Conservation (phyloP, 1,284 basidiomycete species). For the Tylopilus orsonianus region DNA sequence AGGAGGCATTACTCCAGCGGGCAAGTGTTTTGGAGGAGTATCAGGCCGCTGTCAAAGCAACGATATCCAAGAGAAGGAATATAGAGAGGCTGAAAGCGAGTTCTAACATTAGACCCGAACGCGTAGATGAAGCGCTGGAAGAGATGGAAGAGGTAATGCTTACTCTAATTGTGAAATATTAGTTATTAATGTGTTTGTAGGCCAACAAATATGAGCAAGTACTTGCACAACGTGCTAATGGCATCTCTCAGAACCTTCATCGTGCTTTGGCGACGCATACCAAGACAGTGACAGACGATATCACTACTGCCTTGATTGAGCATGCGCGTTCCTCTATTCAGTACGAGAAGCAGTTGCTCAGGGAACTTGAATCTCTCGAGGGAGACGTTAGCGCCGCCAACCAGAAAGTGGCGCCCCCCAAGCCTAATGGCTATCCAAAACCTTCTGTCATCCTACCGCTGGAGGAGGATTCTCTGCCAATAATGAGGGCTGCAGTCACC, state of each 20-base stretch:
- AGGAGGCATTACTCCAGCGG: slow-evolving; percentile 86
- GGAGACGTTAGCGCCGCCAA: slow-evolving; percentile 71
- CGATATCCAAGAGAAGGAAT: slow-evolving; percentile 86
- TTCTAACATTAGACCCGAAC: slow-evolving; percentile 80
- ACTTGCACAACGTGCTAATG: slow-evolving; percentile 77
- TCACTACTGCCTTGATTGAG: slow-evolving; percentile 84
- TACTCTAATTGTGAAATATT: not conserved
- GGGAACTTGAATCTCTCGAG: slow-evolving; percentile 83
- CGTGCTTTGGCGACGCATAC: slow-evolving; percentile 81
- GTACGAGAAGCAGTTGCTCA: slow-evolving; percentile 85
- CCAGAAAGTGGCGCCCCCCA: slow-evolving; percentile 52
- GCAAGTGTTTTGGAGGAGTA: slow-evolving; percentile 90
- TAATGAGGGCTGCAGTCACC: slow-evolving; percentile 31
- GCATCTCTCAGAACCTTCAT: slow-evolving; percentile 90
- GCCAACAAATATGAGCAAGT: slow-evolving; percentile 86
- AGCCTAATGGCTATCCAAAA: slow-evolving; percentile 51
- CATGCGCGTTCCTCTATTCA: slow-evolving; percentile 88
- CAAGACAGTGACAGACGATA: slow-evolving; percentile 83
- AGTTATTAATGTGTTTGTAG: slow-evolving; percentile 39
- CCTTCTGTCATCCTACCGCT: slow-evolving; percentile 62
- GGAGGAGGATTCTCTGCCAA: slow-evolving; percentile 55
- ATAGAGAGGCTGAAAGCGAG: slow-evolving; percentile 91
- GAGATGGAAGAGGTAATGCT: slow-evolving; percentile 85
- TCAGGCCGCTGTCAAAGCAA: slow-evolving; percentile 84
- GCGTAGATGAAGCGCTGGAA: slow-evolving; percentile 90